These are phyloP conservation scores for Nemania sp. DNA, from an alignment of 2,329 filamentous ascomycete species.

Conservation along the genomic window DNA sequence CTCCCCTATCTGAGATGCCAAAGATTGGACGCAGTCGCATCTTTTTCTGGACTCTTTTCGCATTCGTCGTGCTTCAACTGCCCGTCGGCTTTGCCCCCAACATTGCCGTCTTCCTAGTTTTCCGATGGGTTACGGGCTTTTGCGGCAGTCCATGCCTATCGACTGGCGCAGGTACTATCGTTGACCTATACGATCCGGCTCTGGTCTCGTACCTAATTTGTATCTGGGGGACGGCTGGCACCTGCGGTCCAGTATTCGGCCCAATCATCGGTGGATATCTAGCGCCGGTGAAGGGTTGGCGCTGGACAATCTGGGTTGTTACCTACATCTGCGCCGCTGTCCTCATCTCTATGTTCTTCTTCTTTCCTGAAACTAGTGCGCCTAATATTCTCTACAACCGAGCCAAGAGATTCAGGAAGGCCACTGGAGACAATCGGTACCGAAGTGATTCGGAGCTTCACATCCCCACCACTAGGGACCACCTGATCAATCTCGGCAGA, in stretches of 20 bases:
- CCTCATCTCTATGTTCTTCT: constrained; percentile 50
- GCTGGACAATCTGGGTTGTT: constrained; percentile 56
- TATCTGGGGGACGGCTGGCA: constrained; percentile 47
- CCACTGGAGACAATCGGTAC: constrained; percentile 42
- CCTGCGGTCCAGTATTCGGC: constrained; percentile 51
- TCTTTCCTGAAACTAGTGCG: constrained; percentile 58
- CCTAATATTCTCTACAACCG: constrained; percentile 57
- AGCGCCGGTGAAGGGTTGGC: constrained; percentile 37
- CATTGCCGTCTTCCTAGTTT: constrained; percentile 55
- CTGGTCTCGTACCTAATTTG: constrained; percentile 34
- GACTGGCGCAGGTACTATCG: constrained; percentile 35
- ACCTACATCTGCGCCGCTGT: constrained; percentile 45
- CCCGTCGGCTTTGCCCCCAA: constrained; percentile 57
- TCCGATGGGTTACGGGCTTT: constrained; percentile 57
- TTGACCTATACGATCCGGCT: constrained; percentile 36
- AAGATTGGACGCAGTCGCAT: constrained; percentile 51
- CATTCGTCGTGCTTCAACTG: constrained; percentile 60
- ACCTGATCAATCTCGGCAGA: constrained; percentile 48
- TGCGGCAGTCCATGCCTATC: constrained; percentile 39
- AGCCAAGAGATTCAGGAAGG: constrained; percentile 51
- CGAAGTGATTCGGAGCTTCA: constrained; percentile 57
- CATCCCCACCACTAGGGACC: constrained; percentile 48
- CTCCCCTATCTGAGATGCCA: constrained; percentile 53
- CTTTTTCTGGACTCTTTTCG: constrained; percentile 55
- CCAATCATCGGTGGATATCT: constrained; percentile 50